A percentile compares a stretch with the other conserved stretches of the same genome.
Evolutionary conservation across 225 moss, liverwort and hornwort species (phyloP).

Genomic region (Ulota crispa): DNA sequence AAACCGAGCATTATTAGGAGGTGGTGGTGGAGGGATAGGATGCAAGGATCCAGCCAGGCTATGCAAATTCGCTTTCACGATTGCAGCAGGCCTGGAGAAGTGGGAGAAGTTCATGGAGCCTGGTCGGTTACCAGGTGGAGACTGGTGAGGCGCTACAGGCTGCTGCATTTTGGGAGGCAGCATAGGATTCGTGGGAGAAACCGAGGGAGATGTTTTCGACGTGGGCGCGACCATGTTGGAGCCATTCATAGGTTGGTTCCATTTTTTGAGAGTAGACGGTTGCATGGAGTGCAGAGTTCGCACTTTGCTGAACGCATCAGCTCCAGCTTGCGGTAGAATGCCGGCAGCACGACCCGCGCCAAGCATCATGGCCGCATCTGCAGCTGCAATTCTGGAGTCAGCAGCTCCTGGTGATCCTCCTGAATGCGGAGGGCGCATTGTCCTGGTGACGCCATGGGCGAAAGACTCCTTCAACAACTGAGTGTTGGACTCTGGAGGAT

Average conservation of each 20-base stretch:
- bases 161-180: slow-evolving; percentile 57
- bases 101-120: slow-evolving; percentile 75
- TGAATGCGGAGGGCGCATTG: slow-evolving; percentile 36
- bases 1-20: slow-evolving; percentile 32
- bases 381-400: slow-evolving; percentile 39
- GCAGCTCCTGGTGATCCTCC: slow-evolving; percentile 31
- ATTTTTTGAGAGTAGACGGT: slow-evolving; percentile 43
- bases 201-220: slow-evolving; percentile 16
- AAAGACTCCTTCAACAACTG: slow-evolving; percentile 60
- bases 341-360: slow-evolving; percentile 91
- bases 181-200: slow-evolving; percentile 39
- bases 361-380: slow-evolving; percentile 77
- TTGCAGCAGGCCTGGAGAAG: slow-evolving; percentile 63
- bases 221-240: slow-evolving; percentile 21
- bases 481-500: slow-evolving; percentile 49
- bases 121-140: slow-evolving; percentile 27
- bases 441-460: slow-evolving; percentile 32
- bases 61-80: slow-evolving; percentile 68
- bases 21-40: slow-evolving; percentile 15
- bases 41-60: slow-evolving; percentile 42
- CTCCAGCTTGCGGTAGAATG: slow-evolving; percentile 66
- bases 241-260: slow-evolving; percentile 44
- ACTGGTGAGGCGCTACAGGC: slow-evolving; percentile 5
- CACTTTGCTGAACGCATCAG: slow-evolving; percentile 74
- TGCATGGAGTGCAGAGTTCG: slow-evolving; percentile 58